Conservation (phyloP, 805 yeast species). For the Lipomyces sp. region DNA sequence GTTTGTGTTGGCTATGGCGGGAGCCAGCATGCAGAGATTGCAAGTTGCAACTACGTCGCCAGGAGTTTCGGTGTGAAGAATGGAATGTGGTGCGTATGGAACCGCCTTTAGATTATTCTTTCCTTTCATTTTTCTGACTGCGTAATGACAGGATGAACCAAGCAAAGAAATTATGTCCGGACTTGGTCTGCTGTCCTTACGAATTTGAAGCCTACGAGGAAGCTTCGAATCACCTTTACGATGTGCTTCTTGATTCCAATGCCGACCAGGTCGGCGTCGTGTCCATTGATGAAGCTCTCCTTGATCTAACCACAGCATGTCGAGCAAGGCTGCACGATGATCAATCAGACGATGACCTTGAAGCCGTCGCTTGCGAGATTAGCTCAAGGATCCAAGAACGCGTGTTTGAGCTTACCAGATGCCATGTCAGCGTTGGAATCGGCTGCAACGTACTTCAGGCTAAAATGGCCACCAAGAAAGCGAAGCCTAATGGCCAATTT, state of each 20-base stretch:
- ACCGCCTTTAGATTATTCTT: background rate
- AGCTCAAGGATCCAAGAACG: slow-evolving; percentile 41
- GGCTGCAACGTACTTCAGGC: slow-evolving; percentile 73
- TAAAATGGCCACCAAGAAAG: slow-evolving; percentile 63
- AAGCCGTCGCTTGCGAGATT: slow-evolving; percentile 33
- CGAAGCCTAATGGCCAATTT: slow-evolving; percentile 74
- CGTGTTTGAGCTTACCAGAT: slow-evolving; percentile 48
- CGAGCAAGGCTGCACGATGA: background rate
- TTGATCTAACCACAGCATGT: slow-evolving; percentile 52
- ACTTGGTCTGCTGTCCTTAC: slow-evolving; percentile 60
- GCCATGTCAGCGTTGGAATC: slow-evolving; percentile 79
- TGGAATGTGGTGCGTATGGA: slow-evolving; percentile 75
- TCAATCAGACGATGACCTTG: slow-evolving; percentile 12
- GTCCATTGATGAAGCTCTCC: slow-evolving; percentile 87
- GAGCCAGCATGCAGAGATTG: slow-evolving; percentile 62
- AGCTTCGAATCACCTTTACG: slow-evolving; percentile 63
- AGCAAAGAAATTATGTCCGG: slow-evolving; percentile 65
- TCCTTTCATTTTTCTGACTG: background rate
- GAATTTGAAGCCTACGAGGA: slow-evolving; percentile 71
- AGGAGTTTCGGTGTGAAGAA: slow-evolving; percentile 68
- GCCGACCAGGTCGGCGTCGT: slow-evolving; percentile 64
- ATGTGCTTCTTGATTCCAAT: slow-evolving; percentile 46
- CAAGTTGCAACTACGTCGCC: slow-evolving; percentile 89
- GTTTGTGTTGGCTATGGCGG: slow-evolving; percentile 58
- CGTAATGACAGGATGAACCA: slow-evolving; percentile 49